phyloP scores from a whole-genome alignment of 768 basidiomycete genomes.

The Phanerochaete sordida region DNA sequence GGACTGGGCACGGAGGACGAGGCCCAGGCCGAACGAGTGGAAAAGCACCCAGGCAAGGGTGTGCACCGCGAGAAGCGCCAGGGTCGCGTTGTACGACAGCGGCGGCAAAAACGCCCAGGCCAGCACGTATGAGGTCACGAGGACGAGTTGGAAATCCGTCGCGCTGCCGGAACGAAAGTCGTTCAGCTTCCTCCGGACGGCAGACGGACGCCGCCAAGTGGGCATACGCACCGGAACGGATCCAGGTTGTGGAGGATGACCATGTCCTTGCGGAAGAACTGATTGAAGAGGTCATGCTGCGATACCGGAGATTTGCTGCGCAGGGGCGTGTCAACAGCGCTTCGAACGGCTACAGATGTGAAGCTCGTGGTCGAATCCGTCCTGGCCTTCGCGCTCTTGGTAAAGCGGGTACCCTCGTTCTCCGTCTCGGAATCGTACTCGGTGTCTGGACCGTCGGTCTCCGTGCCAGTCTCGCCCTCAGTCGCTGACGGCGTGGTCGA shows the following conservation, averaged over 20 bases:
- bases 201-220: not conserved
- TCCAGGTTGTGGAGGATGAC: constrained; percentile 82
- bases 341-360: constrained; percentile 4
- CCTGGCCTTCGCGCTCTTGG: constrained; percentile 8
- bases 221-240: constrained; percentile 63
- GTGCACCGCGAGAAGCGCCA: constrained; percentile 77
- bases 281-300: constrained; percentile 85
- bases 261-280: constrained; percentile 87
- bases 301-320: constrained; percentile 32
- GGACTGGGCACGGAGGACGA: constrained; percentile 81
- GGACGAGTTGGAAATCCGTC: constrained; percentile 75
- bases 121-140: constrained; percentile 69
- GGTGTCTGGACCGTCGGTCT: constrained; percentile 35
- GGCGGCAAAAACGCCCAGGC: constrained; percentile 56
- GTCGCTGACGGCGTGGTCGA: constrained; percentile 58
- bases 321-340: constrained; percentile 1
- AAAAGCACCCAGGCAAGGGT: constrained; percentile 83
- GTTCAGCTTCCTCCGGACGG: constrained; percentile 15
- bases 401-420: constrained; percentile 21
- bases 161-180: constrained; percentile 46
- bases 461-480: constrained; percentile 71
- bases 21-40: constrained; percentile 85
- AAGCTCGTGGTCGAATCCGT: not conserved
- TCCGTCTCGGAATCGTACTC: constrained; percentile 60
- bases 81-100: constrained; percentile 43